Percentiles rank a stretch among this genome's conserved stretches.
These are phyloP conservation scores for Herpotrichia juniperi DNA, from an alignment of 2,329 filamentous ascomycete genomes.

Conservation along the genomic window DNA sequence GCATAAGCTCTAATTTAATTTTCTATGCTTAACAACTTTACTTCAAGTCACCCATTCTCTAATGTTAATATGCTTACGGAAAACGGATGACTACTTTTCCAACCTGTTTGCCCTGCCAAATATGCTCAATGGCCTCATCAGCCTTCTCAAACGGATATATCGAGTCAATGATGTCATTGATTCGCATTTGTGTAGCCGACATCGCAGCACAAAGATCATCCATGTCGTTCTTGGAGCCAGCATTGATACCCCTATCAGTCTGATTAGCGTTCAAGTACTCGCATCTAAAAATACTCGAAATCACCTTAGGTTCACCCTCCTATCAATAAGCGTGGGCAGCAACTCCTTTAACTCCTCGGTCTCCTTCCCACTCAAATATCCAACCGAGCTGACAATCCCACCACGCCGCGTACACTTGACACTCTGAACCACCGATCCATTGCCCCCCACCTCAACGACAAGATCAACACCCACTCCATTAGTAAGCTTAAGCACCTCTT, in stretches of 20 bases:
- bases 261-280: background rate
- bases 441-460: conserved; percentile 45
- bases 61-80: too few relatives aligned
- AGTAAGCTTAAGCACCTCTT: conserved; percentile 55
- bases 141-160: background rate
- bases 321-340: background rate
- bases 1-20: too few relatives aligned
- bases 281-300: background rate
- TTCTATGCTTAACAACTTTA: too few relatives aligned
- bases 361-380: conserved; percentile 54
- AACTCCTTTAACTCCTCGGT: conserved; percentile 18
- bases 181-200: background rate
- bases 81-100: background rate
- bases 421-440: background rate
- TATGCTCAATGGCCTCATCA: background rate
- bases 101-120: conserved; percentile 1
- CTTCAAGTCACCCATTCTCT: too few relatives aligned
- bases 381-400: conserved; percentile 46
- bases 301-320: background rate
- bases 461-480: conserved; percentile 45
- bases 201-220: background rate
- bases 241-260: background rate
- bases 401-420: conserved; percentile 1
- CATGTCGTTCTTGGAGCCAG: background rate
- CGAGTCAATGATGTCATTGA: background rate